Evolutionary conservation across 495 filamentous ascomycete species (phyloP).

Genomic region (Penicillium coprophilum): DNA sequence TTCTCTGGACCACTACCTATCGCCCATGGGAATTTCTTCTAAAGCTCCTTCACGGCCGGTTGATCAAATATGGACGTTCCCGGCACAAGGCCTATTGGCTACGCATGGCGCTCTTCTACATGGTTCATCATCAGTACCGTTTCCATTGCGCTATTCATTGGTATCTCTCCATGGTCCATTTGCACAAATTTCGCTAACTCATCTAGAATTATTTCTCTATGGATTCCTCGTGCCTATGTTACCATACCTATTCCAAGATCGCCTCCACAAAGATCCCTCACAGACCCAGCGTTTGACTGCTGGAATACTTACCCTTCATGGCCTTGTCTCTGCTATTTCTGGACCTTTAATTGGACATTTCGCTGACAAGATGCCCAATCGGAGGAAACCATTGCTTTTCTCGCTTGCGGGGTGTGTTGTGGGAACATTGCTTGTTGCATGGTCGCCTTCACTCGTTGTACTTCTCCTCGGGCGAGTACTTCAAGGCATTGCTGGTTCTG

Average conservation of each 20-base stretch:
- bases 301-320: conserved; percentile 17
- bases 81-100: neutral
- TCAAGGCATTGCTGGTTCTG: conserved; percentile 23
- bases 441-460: neutral
- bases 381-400: conserved; percentile 12
- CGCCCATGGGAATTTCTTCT: neutral
- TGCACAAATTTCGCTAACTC: neutral
- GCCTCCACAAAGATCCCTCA: conserved; percentile 17
- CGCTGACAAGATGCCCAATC: conserved; percentile 18
- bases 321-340: conserved; percentile 15
- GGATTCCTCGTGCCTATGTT: conserved; percentile 30
- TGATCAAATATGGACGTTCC: neutral
- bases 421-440: conserved; percentile 6
- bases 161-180: neutral
- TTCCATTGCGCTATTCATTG: conserved; percentile 1
- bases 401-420: conserved; percentile 10
- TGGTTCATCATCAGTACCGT: conserved; percentile 1
- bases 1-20: neutral
- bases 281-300: conserved; percentile 21
- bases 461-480: conserved; percentile 23
- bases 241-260: conserved; percentile 26
- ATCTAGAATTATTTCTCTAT: conserved; percentile 26
- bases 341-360: conserved; percentile 24
- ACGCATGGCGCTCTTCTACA: neutral
- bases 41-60: neutral